A percentile compares a stretch with the other conserved stretches of the same genome.
Evolutionary conservation across 2,329 filamentous ascomycete species (phyloP).

Genomic region (Drechslerella stenobrocha): DNA sequence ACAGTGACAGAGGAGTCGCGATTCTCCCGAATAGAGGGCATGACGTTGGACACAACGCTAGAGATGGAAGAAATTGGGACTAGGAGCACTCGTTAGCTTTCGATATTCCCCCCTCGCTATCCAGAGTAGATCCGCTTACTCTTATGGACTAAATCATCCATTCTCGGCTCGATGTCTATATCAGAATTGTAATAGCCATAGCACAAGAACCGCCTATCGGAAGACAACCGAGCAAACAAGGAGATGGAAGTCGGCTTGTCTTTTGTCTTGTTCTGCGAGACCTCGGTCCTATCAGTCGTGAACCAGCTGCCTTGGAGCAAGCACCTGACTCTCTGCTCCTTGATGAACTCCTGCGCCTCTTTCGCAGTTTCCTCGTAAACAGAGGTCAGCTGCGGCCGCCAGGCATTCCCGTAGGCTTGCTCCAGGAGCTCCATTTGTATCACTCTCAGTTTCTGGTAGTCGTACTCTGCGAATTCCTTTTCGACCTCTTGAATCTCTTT

Average conservation of each 20-base stretch:
- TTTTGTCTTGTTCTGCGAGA: slow-evolving; percentile 55
- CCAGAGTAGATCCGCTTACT: slow-evolving; percentile 57
- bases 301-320: slow-evolving; percentile 92
- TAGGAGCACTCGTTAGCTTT: slow-evolving; percentile 1
- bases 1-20: slow-evolving; percentile 54
- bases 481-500: slow-evolving; percentile 86
- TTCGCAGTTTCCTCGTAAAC: slow-evolving; percentile 74
- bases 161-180: slow-evolving; percentile 66
- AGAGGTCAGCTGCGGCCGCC: slow-evolving; percentile 78
- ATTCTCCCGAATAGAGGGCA: slow-evolving; percentile 49
- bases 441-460: slow-evolving; percentile 74
- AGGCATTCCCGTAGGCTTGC: slow-evolving; percentile 88
- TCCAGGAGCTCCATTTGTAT: slow-evolving; percentile 93
- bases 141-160: slow-evolving; percentile 76
- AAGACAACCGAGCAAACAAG: slow-evolving; percentile 84
- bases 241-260: slow-evolving; percentile 62
- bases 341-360: slow-evolving; percentile 92
- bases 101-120: no score
- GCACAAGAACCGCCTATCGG: slow-evolving; percentile 86
- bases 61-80: slow-evolving; percentile 38
- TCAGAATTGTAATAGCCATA: slow-evolving; percentile 79
- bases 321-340: slow-evolving; percentile 91
- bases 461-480: slow-evolving; percentile 82
- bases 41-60: slow-evolving; percentile 40
- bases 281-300: slow-evolving; percentile 54